These are phyloP conservation scores for sorghum (Sorghum bicolor) DNA, from an alignment of 176 grass and related monocot species.

Conservation along the genomic window DNA sequence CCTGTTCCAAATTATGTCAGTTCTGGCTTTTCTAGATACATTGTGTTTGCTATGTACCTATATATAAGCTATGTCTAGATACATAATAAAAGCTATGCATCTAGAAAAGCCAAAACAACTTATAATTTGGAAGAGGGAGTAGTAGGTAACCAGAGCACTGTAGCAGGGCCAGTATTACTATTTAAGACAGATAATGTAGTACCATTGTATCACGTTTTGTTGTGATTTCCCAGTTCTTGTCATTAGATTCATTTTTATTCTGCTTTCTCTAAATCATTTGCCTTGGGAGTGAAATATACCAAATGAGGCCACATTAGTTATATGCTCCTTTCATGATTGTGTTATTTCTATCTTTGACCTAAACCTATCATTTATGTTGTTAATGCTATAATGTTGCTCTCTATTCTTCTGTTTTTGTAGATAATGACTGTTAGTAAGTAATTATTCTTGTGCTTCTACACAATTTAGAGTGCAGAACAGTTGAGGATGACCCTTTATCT, in stretches of 20 bases:
- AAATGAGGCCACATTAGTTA: background rate
- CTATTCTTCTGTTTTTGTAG: background rate
- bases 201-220: background rate
- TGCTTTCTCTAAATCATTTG: background rate
- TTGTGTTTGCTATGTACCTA: background rate
- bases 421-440: background rate
- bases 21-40: background rate
- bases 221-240: background rate
- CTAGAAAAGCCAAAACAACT: too few species aligned
- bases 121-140: too few species aligned
- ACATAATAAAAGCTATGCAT: background rate
- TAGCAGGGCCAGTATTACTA: background rate
- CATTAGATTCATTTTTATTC: background rate
- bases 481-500: background rate
- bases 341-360: background rate
- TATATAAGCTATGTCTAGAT: background rate
- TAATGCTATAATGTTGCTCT: background rate
- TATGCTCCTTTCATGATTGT: background rate
- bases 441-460: background rate
- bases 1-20: background rate
- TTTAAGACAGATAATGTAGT: background rate
- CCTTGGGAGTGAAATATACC: background rate
- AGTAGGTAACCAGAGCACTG: background rate
- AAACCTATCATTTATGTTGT: background rate
- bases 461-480: background rate